These are phyloP conservation scores for Beauveria scarabaeidicola DNA, from an alignment of 2,329 filamentous ascomycete genomes.

Conservation along the genomic window DNA sequence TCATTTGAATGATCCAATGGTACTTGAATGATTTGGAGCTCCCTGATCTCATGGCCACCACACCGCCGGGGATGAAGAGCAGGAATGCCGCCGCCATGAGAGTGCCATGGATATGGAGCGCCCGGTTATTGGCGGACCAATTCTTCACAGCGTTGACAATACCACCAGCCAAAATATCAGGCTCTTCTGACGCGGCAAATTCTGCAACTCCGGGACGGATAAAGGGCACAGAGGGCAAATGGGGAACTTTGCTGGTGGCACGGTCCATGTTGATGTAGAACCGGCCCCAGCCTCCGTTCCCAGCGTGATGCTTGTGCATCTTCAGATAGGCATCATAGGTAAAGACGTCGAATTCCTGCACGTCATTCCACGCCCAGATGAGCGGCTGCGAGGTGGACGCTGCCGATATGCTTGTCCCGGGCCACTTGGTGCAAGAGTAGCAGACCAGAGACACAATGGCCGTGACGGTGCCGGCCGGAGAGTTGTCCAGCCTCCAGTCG, in stretches of 20 bases:
- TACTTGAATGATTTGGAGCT: conserved; percentile 13
- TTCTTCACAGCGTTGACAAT: neutral
- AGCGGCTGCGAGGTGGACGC: conserved; percentile 17
- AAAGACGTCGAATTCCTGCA: conserved; percentile 16
- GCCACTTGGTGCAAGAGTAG: conserved; percentile 19
- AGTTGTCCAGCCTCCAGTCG: conserved; percentile 5
- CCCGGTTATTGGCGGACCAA: neutral
- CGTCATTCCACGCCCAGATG: conserved; percentile 20
- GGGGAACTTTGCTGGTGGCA: conserved; percentile 11
- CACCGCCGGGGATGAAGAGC: conserved; percentile 14
- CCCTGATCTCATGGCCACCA: conserved; percentile 14
- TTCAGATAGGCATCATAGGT: conserved; percentile 10
- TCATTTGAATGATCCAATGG: conserved; percentile 16
- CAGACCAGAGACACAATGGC: conserved; percentile 16
- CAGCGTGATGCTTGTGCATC: conserved; percentile 13
- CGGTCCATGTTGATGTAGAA: conserved; percentile 16
- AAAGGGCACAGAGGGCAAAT: conserved; percentile 10
- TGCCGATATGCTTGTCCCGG: conserved; percentile 13
- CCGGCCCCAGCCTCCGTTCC: conserved; percentile 13
- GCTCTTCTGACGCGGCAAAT: conserved; percentile 11
- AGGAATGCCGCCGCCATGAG: conserved; percentile 15
- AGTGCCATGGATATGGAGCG: conserved; percentile 13
- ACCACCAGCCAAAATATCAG: neutral
- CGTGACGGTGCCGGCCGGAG: conserved; percentile 1
- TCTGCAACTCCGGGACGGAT: conserved; percentile 4